Base-by-base conservation (phyloP, 2,329 filamentous ascomycete species). In the Aphanoascus verrucosus region DNA sequence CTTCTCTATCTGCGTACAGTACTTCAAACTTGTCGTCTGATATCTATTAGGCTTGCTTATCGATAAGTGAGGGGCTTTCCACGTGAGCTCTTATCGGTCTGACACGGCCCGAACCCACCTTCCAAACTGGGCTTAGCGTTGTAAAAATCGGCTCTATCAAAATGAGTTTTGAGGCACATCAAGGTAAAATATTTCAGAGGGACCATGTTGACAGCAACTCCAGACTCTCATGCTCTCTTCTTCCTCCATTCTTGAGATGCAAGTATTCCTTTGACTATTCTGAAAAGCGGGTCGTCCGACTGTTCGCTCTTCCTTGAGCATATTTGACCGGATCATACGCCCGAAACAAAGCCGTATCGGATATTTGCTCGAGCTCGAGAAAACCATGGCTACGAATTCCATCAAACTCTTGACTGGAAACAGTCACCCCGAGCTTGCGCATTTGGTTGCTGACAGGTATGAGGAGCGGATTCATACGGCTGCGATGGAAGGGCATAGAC, bases 331-430 rank as follows among this genome's bases (percentile, higher is more conserved):
- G 17, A 46, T 7, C 15, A 28, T 48, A 40, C 43, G 34, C 32
- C 3, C 17, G 7, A 44, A 44, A 5, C 17, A 44, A 40, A 37
- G 9, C 9, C 12, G n/a, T 37, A 37, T 37, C 35, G 35, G 35
- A 12, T 38, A 38, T 15, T 38, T 15, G 31, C 17, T 3, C 3
- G 46, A 45, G 47, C 49, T 38, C 35, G 12, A 23, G 17, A 32
- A 37, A 12, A 60, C 46, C 56, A 86, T 87, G 84, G 79, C 83
- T 61, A 78, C 81, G 58, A 87, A 86, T 71, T 83, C 80, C 37
- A 86, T 87, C 67, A 87, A 87, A 71, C 73, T 87, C 58, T 74
- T 87, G 67, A 86, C 84, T 62, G 84, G 84, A 62, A 86, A 86
- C 73, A 86, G 82, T 69, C 84, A 87, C 66, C 83, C 84, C 5